A percentile compares a stretch with the other conserved stretches of the same genome.
Conservation (phyloP, 768 basidiomycete species). For the Naganishia friedmannii region DNA sequence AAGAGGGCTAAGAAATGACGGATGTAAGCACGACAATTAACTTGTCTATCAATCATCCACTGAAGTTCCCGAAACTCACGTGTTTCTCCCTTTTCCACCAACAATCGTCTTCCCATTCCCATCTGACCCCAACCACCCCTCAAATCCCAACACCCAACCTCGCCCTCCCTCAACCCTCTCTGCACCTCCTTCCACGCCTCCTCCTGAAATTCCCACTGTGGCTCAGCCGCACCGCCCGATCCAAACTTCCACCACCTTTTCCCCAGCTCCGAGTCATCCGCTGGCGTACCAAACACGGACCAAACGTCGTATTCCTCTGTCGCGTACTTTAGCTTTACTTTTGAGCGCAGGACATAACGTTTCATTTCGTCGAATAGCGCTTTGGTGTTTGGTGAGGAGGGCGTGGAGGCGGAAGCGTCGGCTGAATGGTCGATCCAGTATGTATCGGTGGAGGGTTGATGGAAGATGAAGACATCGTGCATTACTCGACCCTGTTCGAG, state of each 20-base stretch:
- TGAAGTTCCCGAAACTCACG: constrained; percentile 62
- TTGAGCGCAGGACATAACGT: constrained; percentile 79
- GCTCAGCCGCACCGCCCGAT: constrained; percentile 72
- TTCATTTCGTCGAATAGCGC: constrained; percentile 71
- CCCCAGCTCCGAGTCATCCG: neutral
- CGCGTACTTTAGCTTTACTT: constrained; percentile 76
- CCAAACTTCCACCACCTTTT: constrained; percentile 60
- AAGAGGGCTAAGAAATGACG: constrained; percentile 22
- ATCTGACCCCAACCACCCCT: constrained; percentile 46
- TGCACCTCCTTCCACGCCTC: constrained; percentile 32
- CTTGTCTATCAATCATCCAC: constrained; percentile 15
- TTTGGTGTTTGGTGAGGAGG: constrained; percentile 38
- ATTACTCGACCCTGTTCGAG: constrained; percentile 73
- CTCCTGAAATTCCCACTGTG: constrained; percentile 63
- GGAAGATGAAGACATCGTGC: constrained; percentile 83
- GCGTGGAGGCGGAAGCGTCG: constrained; percentile 22
- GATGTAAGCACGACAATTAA: neutral
- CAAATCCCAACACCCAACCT: constrained; percentile 51
- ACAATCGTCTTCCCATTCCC: constrained; percentile 72
- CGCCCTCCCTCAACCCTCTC: constrained; percentile 40
- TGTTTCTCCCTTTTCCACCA: constrained; percentile 66
- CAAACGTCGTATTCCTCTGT: constrained; percentile 76
- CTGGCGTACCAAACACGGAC: constrained; percentile 56
- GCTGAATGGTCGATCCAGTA: constrained; percentile 60
- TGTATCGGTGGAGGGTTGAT: constrained; percentile 55